Conservation (phyloP, 371 early-diverging fungal genomes). For the Fennellomyces sp. region DNA sequence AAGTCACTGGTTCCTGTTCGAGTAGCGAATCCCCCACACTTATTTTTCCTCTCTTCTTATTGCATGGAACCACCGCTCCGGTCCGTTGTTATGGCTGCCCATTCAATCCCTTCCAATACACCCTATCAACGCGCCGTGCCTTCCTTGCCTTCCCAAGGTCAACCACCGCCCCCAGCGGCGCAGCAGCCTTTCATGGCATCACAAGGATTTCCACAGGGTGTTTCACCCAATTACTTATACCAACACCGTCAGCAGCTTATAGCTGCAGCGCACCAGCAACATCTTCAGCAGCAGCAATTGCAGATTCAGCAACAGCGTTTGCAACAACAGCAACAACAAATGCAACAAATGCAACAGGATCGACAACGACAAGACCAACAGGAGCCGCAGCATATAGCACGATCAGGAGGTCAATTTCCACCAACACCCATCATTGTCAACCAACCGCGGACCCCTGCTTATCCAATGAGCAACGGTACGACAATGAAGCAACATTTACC, state of each 20-base stretch:
- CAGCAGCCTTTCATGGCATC: conserved; percentile 8
- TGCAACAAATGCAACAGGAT: neutral
- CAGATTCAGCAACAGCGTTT: neutral
- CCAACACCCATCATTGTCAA: conserved; percentile 14
- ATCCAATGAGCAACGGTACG: neutral
- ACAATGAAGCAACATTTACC: conserved; percentile 14
- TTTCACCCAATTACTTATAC: neutral
- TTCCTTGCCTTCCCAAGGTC: conserved; percentile 7
- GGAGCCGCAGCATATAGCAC: neutral
- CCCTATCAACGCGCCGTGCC: conserved; percentile 5
- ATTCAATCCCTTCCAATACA: conserved; percentile 1
- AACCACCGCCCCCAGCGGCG: neutral
- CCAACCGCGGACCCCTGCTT: conserved; percentile 12
- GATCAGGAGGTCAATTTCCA: conserved; percentile 4
- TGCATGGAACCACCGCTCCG: neutral
- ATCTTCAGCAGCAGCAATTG: conserved; percentile 4
- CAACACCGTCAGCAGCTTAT: conserved; percentile 3
- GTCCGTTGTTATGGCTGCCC: conserved; percentile 4
- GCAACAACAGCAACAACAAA: neutral
- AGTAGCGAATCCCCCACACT: too few species aligned
- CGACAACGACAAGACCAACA: conserved; percentile 10
- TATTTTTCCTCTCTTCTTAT: neutral
- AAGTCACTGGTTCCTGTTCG: too few species aligned
- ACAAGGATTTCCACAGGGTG: conserved; percentile 1
- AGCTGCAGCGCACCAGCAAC: conserved; percentile 15